Conservation (phyloP, 2,329 filamentous ascomycete genomes). For the Arthrobotrys musiformis region DNA sequence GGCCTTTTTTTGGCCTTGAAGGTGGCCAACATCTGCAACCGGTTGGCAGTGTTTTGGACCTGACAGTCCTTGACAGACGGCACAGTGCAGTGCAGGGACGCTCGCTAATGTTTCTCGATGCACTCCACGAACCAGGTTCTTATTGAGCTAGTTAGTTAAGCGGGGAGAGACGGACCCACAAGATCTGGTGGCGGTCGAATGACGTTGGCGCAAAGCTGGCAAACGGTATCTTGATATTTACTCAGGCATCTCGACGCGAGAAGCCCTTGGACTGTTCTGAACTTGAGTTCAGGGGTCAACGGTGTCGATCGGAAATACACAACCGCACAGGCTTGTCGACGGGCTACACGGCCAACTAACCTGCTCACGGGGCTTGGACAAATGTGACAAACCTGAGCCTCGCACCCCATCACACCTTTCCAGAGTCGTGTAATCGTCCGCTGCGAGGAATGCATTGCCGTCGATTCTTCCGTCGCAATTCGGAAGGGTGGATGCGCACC, state of each 20-base stretch:
- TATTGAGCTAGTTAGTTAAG: background rate
- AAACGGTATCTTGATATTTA: no score
- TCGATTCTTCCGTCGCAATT: background rate
- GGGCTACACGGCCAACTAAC: no score
- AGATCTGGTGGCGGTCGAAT: conserved; percentile 10
- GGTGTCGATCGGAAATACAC: no score
- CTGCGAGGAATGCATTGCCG: background rate
- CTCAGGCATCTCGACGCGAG: background rate
- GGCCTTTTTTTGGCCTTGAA: background rate
- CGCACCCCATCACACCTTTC: background rate
- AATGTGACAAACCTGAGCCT: no score
- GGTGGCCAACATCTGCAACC: background rate
- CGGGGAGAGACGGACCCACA: conserved; percentile 4
- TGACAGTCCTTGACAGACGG: background rate
- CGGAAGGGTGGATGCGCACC: background rate
- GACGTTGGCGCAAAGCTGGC: background rate
- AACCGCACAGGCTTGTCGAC: no score
- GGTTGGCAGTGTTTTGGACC: background rate
- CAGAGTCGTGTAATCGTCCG: background rate
- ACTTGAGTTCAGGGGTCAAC: background rate
- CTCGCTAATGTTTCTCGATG: background rate
- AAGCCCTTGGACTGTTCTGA: background rate
- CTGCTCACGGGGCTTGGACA: no score
- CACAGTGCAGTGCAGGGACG: background rate
- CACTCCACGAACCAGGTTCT: background rate